phyloP scores from a whole-genome alignment of 208 protist genomes.

The Leishmania lainsoni region DNA sequence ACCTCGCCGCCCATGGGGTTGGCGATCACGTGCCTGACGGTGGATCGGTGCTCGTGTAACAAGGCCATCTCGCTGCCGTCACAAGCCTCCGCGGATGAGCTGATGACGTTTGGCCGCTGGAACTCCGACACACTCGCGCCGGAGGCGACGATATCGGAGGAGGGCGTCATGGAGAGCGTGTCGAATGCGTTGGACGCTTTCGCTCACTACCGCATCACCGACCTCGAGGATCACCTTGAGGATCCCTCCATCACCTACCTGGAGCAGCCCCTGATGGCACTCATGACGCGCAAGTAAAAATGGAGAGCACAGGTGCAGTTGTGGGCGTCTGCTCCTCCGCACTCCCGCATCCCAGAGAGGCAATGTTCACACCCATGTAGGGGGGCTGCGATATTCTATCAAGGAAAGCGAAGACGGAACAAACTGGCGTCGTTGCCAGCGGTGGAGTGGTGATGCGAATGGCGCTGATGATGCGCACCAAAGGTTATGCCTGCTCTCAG shows the following conservation, averaged over 20 bases:
- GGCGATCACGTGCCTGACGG: slow-evolving; percentile 43
- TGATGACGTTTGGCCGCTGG: slow-evolving; percentile 70
- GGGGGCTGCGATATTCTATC: not conserved
- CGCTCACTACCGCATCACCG: slow-evolving; percentile 73
- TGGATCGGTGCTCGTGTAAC: slow-evolving; percentile 35
- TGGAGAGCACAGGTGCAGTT: not conserved
- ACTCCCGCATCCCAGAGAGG: not conserved
- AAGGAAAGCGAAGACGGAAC: not conserved
- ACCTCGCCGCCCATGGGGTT: slow-evolving; percentile 49
- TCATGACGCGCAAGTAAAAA: slow-evolving; percentile 44
- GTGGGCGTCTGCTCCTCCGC: not conserved
- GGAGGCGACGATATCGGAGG: slow-evolving; percentile 43
- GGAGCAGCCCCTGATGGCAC: slow-evolving; percentile 59
- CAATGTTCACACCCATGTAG: not conserved
- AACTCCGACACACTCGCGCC: slow-evolving; percentile 76
- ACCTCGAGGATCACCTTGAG: slow-evolving; percentile 91
- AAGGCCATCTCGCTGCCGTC: slow-evolving; percentile 37
- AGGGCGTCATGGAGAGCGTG: slow-evolving; percentile 58
- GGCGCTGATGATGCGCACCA: not conserved
- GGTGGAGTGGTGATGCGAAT: too few species aligned
- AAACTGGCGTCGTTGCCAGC: not conserved
- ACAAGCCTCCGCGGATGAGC: slow-evolving; percentile 19
- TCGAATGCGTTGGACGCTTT: slow-evolving; percentile 75
- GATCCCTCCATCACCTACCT: slow-evolving; percentile 77
- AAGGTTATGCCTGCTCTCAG: not conserved